phyloP scores from a whole-genome alignment of 1,284 basidiomycete species.

The Malassezia restricta region DNA sequence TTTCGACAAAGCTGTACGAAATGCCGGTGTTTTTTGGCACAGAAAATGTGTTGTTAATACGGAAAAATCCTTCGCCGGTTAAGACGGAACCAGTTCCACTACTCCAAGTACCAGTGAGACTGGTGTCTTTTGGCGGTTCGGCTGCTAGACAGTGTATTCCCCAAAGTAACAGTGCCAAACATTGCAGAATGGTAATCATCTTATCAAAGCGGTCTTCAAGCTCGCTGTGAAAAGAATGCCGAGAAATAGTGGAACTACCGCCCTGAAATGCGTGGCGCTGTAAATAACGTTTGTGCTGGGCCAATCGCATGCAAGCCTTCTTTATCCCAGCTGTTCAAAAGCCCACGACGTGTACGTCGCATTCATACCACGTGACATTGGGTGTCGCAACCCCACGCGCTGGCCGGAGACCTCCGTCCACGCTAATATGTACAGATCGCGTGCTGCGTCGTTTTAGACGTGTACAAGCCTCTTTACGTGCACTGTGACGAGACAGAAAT shows the following conservation, averaged over 20 bases:
- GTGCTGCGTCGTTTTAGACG: neutral
- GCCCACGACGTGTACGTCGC: slow-evolving; percentile 11
- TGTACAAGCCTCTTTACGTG: too few relatives aligned
- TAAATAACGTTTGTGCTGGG: neutral
- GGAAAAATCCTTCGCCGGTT: slow-evolving; percentile 39
- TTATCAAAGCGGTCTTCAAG: neutral
- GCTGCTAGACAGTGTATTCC: neutral
- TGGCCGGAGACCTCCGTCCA: neutral
- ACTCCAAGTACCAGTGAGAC: slow-evolving; percentile 36
- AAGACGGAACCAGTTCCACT: slow-evolving; percentile 30
- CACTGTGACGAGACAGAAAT: neutral
- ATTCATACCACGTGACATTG: slow-evolving; percentile 25
- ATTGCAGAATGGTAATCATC: neutral
- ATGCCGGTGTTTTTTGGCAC: slow-evolving; percentile 31
- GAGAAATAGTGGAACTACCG: too few relatives aligned
- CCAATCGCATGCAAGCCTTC: neutral
- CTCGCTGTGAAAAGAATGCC: too few relatives aligned
- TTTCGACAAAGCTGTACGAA: slow-evolving; percentile 41
- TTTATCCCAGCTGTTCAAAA: neutral
- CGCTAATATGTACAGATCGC: neutral
- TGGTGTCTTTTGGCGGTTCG: slow-evolving; percentile 9
- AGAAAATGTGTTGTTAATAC: slow-evolving; percentile 36
- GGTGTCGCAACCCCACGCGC: neutral
- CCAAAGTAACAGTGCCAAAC: neutral
- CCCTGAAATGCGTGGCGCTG: neutral